A percentile compares a stretch with the other conserved stretches of the same genome.
phyloP scores from a whole-genome alignment of 352 stramenopile genomes.

The Phytopythium vexans region DNA sequence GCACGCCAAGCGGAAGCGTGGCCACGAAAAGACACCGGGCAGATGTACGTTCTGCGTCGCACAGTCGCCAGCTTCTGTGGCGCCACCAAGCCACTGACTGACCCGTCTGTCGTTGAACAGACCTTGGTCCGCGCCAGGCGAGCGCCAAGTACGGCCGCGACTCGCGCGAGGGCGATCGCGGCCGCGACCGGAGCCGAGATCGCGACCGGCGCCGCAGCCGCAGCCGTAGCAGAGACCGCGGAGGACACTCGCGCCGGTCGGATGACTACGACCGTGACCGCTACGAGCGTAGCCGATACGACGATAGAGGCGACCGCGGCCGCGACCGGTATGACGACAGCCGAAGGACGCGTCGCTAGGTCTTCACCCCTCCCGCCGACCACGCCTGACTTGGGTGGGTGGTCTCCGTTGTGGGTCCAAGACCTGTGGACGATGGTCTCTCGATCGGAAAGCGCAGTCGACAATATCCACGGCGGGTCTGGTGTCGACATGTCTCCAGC shows the following conservation, averaged over 20 bases:
- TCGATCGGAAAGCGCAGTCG: too few species aligned
- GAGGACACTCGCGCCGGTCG: slow-evolving; percentile 34
- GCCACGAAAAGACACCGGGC: slow-evolving; percentile 80
- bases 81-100: not conserved
- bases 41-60: slow-evolving; percentile 48
- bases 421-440: too few species aligned
- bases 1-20: slow-evolving; percentile 75
- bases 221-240: slow-evolving; percentile 43
- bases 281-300: slow-evolving; percentile 37
- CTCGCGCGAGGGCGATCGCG: slow-evolving; percentile 21
- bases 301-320: slow-evolving; percentile 50
- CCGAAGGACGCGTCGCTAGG: slow-evolving; percentile 26
- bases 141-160: slow-evolving; percentile 68
- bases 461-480: too few species aligned
- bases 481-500: too few species aligned
- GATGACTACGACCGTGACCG: slow-evolving; percentile 44
- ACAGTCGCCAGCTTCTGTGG: not conserved
- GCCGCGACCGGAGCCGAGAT: slow-evolving; percentile 44
- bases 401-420: too few species aligned
- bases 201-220: slow-evolving; percentile 29
- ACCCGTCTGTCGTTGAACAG: slow-evolving; percentile 16
- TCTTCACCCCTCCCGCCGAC: not conserved
- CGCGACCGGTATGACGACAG: slow-evolving; percentile 43
- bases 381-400: not conserved
- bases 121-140: slow-evolving; percentile 67